Percentiles rank a stretch among this genome's conserved stretches.
Conservation (phyloP, 2,329 filamentous ascomycete genomes). For the Onygenales sp. region DNA sequence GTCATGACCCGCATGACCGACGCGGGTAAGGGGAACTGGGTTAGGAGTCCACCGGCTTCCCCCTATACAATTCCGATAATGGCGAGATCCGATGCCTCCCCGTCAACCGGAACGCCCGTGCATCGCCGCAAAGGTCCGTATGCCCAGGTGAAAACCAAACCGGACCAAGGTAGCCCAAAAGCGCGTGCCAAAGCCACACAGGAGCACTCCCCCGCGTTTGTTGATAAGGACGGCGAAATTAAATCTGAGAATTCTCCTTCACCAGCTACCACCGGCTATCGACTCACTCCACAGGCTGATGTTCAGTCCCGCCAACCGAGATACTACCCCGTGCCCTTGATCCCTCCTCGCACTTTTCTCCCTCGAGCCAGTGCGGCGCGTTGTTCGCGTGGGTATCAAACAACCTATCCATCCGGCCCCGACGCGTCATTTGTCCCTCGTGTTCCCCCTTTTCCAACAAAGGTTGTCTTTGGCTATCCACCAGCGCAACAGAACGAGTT, state of each 20-base stretch:
- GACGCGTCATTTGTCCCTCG: neutral
- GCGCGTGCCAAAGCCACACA: too few relatives aligned
- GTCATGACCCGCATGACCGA: neutral
- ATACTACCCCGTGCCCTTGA: neutral
- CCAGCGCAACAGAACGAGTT: neutral
- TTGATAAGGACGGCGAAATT: neutral
- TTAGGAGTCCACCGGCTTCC: neutral
- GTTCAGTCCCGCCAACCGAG: neutral
- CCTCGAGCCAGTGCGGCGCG: neutral
- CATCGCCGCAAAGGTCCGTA: too few relatives aligned
- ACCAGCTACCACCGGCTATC: too few relatives aligned
- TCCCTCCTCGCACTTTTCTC: neutral
- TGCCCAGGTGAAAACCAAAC: too few relatives aligned
- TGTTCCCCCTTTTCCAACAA: neutral
- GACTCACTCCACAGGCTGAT: neutral
- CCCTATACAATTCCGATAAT: slow-evolving; percentile 1
- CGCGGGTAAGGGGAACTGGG: neutral
- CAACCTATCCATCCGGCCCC: neutral
- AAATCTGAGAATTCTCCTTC: neutral
- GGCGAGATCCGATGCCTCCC: neutral
- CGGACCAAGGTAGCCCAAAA: too few relatives aligned
- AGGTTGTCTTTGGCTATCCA: too few relatives aligned
- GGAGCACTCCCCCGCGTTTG: too few relatives aligned
- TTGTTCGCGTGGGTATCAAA: neutral
- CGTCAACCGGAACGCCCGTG: too few relatives aligned